Evolutionary conservation across 352 stramenopile species (phyloP), one percentile per base, ranked within the genome.

Genomic region (Globisporangium cederbergense): DNA sequence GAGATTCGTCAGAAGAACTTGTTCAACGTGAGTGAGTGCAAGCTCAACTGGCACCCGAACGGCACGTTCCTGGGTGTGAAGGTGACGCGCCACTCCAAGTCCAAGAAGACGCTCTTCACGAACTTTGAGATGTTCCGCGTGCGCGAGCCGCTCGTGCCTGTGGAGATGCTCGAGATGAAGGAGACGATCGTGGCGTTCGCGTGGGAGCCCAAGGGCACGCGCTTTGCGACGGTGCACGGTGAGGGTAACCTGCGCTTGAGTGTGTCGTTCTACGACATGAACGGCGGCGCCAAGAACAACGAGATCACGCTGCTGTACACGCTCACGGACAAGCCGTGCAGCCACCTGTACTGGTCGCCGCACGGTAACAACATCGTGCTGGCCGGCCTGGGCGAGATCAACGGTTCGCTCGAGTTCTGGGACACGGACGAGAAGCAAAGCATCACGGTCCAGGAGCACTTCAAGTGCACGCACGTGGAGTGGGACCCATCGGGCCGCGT

Each of bases 51-150:
- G 96, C 97, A 99, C 70, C 86, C 97, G 67, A 92, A 98, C 65
- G 98, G 98, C 62, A 93, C 97, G 49, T 98, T 95, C 78, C 61
- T 98, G 49, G 96, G 89, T 60, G 92, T 95, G 32, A 93, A 95
- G 71, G 89, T 95, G 22, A 95, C 85, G 54, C 83, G 87, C 43
- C 85, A 94, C 77, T 93, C 83, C 69, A 96, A 94, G 81, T 92
- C 82, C 4, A 99, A 99, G 82, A 99, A 99, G 86, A 99, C 97
- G 42, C 83, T 98, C 52, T 99, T 98, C 83, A 99, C 98, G 60
- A 99, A 99, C 74, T 97, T 99, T 73, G 97, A 99, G 76, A 79
- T 99, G 49, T 99, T 99, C 82, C 86, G 97, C 59, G 79, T 99
- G 47, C 91, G 90, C 50, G 95, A 99, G 69, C 58, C 86, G 38